phyloP scores from a whole-genome alignment of 805 yeast genomes.

The Candida alai region DNA sequence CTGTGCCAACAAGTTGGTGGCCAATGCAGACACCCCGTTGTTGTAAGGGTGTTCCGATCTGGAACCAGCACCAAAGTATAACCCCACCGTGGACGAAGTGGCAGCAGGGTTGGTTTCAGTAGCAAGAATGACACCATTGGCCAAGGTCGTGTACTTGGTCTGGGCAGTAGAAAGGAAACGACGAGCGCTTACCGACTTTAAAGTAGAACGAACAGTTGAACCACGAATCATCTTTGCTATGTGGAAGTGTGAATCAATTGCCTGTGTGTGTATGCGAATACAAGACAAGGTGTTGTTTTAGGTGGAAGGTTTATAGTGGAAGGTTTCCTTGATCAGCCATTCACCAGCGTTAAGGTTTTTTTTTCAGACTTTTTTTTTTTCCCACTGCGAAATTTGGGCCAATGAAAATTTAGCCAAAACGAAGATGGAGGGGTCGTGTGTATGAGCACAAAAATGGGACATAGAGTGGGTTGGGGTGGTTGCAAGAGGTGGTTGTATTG shows the following conservation, averaged over 20 bases:
- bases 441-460: too few relatives aligned
- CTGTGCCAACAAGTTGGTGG: conserved; percentile 47
- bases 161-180: conserved; percentile 57
- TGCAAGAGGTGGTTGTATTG: too few relatives aligned
- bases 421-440: too few relatives aligned
- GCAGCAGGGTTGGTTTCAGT: conserved; percentile 58
- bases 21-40: conserved; percentile 74
- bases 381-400: too few relatives aligned
- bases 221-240: conserved; percentile 43
- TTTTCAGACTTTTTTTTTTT: too few relatives aligned
- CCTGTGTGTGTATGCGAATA: too few relatives aligned
- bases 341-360: too few relatives aligned
- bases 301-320: background rate
- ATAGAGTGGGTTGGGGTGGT: too few relatives aligned
- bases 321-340: too few relatives aligned
- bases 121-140: conserved; percentile 74
- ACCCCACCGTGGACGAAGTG: conserved; percentile 60
- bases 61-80: conserved; percentile 74
- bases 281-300: background rate
- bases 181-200: conserved; percentile 33
- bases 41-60: conserved; percentile 75
- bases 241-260: too few relatives aligned
- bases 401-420: too few relatives aligned
- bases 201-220: conserved; percentile 28
- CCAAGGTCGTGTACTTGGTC: conserved; percentile 66